Conservation (phyloP, 2,329 filamentous ascomycete genomes). For the Xylariomycetidae sp. region DNA sequence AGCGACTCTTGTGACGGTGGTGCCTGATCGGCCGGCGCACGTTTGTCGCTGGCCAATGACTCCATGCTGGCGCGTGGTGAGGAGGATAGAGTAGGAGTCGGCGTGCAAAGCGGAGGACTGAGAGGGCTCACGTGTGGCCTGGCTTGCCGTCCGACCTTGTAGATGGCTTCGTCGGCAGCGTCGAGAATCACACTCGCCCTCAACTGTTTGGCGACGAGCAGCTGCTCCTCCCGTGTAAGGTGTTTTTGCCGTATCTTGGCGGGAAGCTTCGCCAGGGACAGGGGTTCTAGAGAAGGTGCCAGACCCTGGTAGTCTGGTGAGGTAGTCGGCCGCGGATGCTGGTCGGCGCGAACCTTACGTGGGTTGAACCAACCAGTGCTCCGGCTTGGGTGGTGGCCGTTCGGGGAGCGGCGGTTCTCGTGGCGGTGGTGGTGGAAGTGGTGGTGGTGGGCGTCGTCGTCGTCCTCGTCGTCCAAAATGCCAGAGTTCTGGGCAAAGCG, state of each 20-base stretch:
- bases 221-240: constrained; percentile 61
- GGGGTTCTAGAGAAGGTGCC: constrained; percentile 44
- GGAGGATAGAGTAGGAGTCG: constrained; percentile 23
- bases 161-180: constrained; percentile 47
- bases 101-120: too few species aligned
- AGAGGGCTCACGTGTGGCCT: constrained; percentile 27
- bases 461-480: constrained; percentile 10
- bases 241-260: constrained; percentile 60
- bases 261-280: constrained; percentile 61
- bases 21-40: constrained; percentile 24
- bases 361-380: background rate
- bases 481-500: constrained; percentile 46
- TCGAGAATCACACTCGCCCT: constrained; percentile 48
- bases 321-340: constrained; percentile 11
- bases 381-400: constrained; percentile 1
- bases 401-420: constrained; percentile 8
- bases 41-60: constrained; percentile 22
- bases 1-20: constrained; percentile 53
- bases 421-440: too few species aligned
- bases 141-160: constrained; percentile 34
- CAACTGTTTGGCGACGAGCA: constrained; percentile 45
- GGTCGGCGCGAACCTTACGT: constrained; percentile 4
- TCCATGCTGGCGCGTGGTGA: constrained; percentile 20
- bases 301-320: constrained; percentile 13
- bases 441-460: constrained; percentile 4